Base-by-base conservation (phyloP, 768 basidiomycete genomes). In the Mycena venus region DNA sequence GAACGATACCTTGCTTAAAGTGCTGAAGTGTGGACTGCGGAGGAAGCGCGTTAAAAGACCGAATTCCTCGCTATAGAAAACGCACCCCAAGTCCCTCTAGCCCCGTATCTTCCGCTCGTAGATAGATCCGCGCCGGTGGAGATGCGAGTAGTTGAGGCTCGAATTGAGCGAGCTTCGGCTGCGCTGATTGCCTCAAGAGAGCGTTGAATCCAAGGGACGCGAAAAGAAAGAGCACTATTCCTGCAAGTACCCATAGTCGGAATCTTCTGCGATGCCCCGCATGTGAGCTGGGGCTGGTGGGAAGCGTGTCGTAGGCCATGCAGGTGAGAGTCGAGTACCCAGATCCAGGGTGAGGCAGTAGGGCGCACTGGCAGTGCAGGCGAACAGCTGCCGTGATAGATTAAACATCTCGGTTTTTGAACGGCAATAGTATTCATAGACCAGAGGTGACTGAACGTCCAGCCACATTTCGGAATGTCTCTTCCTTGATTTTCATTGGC, bases 11-110 rank as follows among this genome's bases (percentile, higher is more conserved):
- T 10, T 74, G 68, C 42, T 74, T 74, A 31, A 74, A 70, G 56
- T 70, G 73, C 42, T 74, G 73, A 17, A 74, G 68, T 31, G 68
- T 70, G 55, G 73, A 74, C 73, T 74, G 51, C 44, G 15, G 34
- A 27, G 19, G 27, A 72, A 72, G 25, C 9, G 47, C 49, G 36
- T 72, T 21, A 72, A 40, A 34, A 44, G 31, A 56, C 42, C 17
- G 62, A 58, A 70, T 31, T 42, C 17, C 31, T 60, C 25, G 56
- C 9, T 36, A 32, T 23, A 38, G 36, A 66, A 60, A 34, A 72
- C 71, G 56, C 36, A 73, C 72, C 12, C 72, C 72, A 25, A 73
- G 56, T 42, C 72, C 72, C 65, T 73, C 72, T 55, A 17, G 36
- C 3, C 72, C 38, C 17, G 55, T 4, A 67, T 67, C 56, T 31